Evolutionary conservation across 2,329 filamentous ascomycete genomes (phyloP).

Genomic region (Fonsecaea pugnacius): DNA sequence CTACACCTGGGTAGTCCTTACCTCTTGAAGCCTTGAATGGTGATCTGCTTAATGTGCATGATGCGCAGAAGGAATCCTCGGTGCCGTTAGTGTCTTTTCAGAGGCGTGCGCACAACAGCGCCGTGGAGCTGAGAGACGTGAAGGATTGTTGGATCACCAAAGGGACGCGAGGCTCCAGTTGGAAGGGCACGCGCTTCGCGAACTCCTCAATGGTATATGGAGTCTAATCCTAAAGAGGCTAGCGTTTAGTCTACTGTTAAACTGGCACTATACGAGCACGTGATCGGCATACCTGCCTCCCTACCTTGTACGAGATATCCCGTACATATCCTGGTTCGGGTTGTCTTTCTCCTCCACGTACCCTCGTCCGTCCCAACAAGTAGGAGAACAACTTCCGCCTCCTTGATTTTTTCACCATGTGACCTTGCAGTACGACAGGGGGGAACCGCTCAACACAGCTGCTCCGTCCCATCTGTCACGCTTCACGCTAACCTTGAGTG

Average conservation of each 20-base stretch:
- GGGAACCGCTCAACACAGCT: neutral
- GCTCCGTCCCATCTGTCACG: neutral
- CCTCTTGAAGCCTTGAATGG: conserved; percentile 99
- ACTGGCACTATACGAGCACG: neutral
- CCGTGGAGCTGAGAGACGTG: neutral
- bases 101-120: neutral
- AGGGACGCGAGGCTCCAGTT: neutral
- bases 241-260: neutral
- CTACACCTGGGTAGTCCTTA: conserved; percentile 47
- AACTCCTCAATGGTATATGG: neutral
- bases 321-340: too few relatives aligned
- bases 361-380: too few relatives aligned
- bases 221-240: neutral
- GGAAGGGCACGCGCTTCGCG: neutral
- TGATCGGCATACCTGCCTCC: neutral
- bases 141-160: neutral
- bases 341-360: too few relatives aligned
- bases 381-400: too few relatives aligned
- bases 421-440: neutral
- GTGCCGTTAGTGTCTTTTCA: neutral
- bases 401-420: too few relatives aligned
- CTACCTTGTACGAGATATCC: neutral
- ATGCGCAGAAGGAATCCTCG: conserved; percentile 39
- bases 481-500: neutral
- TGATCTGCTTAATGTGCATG: conserved; percentile 99